Evolutionary conservation across 345 rosid genomes (phyloP).

Genomic region (Eucalyptus curtisii): DNA sequence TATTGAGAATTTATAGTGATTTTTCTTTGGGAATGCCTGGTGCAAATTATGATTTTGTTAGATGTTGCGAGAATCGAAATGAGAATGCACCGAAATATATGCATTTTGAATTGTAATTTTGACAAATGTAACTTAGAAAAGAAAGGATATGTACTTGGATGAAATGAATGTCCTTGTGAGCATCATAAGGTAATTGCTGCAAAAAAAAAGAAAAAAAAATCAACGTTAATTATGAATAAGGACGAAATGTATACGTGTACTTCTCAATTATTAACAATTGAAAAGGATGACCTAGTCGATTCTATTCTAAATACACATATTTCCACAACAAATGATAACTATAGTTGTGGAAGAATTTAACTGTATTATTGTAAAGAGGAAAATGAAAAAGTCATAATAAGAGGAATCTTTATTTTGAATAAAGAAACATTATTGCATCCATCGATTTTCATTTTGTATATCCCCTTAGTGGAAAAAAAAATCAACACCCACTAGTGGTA

Average conservation of each 20-base stretch:
- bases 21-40: background rate
- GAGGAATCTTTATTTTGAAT: background rate
- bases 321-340: background rate
- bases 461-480: background rate
- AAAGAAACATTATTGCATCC: background rate
- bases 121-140: background rate
- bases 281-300: background rate
- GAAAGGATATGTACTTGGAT: background rate
- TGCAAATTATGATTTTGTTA: background rate
- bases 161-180: background rate
- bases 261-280: background rate
- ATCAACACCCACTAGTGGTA: background rate
- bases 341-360: background rate
- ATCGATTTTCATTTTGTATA: background rate
- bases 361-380: background rate
- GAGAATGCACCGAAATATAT: background rate
- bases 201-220: background rate
- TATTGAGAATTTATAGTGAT: background rate
- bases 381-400: background rate
- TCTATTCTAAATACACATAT: background rate
- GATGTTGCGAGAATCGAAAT: background rate
- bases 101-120: background rate
- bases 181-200: background rate
- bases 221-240: background rate
- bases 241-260: background rate